Conservation (phyloP, 495 filamentous ascomycete genomes). For the Cercophora newfieldiana region DNA sequence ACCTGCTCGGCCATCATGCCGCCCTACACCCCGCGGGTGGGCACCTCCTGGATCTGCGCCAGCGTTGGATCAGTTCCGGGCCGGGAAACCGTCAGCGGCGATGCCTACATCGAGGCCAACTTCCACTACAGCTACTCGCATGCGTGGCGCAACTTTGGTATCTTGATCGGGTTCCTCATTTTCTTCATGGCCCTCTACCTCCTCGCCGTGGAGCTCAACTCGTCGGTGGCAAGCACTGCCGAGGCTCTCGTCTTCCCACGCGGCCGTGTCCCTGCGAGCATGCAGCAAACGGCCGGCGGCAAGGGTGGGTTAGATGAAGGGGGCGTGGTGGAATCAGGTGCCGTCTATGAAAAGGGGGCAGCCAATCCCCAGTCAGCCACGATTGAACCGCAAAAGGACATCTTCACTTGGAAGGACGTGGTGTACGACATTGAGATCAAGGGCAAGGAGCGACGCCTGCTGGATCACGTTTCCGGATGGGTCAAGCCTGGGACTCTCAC, state of each 20-base stretch:
- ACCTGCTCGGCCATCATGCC: conserved; percentile 47
- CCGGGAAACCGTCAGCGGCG: conserved; percentile 55
- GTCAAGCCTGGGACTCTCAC: conserved; percentile 78
- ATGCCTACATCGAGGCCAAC: conserved; percentile 61
- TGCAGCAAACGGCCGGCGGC: conserved; percentile 16
- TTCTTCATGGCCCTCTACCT: conserved; percentile 70
- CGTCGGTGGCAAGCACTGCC: conserved; percentile 31
- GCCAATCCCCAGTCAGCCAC: conserved; percentile 35
- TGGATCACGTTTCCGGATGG: conserved; percentile 72
- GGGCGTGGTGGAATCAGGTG: conserved; percentile 12
- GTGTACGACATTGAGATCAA: conserved; percentile 64
- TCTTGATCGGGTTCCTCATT: conserved; percentile 66
- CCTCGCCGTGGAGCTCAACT: conserved; percentile 56
- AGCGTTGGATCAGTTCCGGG: conserved; percentile 50
- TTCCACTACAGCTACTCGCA: conserved; percentile 60
- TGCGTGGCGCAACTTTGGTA: conserved; percentile 79
- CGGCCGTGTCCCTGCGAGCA: conserved; percentile 24
- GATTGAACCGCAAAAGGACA: conserved; percentile 50
- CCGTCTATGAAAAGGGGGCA: conserved; percentile 5
- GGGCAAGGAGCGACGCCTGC: conserved; percentile 57
- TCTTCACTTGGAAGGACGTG: conserved; percentile 64
- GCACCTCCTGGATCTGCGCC: conserved; percentile 57
- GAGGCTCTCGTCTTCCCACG: conserved; percentile 37
- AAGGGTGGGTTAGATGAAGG: conserved; percentile 41
- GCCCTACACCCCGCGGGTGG: conserved; percentile 30